Evolutionary conservation across 2,329 filamentous ascomycete species (phyloP).

Genomic region (Botryotinia globosa): DNA sequence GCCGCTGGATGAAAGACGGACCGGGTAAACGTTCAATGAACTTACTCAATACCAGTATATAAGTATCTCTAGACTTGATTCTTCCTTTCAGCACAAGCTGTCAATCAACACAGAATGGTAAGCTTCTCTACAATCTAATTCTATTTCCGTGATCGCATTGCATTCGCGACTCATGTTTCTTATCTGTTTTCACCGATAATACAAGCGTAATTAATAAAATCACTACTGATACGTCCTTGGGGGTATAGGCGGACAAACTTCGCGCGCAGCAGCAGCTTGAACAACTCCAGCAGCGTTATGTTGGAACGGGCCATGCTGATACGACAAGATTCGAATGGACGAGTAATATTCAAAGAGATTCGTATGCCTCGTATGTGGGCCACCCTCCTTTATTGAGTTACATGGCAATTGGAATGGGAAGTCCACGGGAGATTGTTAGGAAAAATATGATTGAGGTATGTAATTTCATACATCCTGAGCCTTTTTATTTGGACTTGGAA

Average conservation of each 20-base stretch:
- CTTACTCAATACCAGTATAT: not conserved
- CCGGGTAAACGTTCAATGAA: not conserved
- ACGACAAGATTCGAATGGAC: slow-evolving; percentile 98
- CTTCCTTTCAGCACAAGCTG: not conserved
- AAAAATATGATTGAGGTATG: slow-evolving; percentile 72
- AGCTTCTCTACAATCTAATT: not conserved
- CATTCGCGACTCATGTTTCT: not conserved
- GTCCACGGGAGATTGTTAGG: slow-evolving; percentile 75
- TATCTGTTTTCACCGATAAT: not conserved
- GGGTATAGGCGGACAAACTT: slow-evolving; percentile 82
- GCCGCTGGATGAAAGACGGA: slow-evolving; percentile 18
- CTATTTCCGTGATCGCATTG: not conserved
- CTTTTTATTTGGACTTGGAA: not conserved
- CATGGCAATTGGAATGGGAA: slow-evolving; percentile 85
- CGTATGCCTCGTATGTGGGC: slow-evolving; percentile 81
- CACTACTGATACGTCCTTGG: not conserved
- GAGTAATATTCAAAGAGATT: slow-evolving; percentile 93
- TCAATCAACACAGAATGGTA: not conserved
- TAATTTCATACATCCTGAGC: slow-evolving; percentile 12
- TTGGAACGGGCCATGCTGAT: slow-evolving; percentile 94
- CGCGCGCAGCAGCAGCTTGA: slow-evolving; percentile 97
- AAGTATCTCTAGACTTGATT: not conserved
- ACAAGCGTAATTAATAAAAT: not conserved
- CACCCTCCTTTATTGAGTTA: slow-evolving; percentile 87
- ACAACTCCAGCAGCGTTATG: slow-evolving; percentile 89